Evolutionary conservation across 78 protist genomes (phyloP).

Genomic region (Chrysochromulina parva): DNA sequence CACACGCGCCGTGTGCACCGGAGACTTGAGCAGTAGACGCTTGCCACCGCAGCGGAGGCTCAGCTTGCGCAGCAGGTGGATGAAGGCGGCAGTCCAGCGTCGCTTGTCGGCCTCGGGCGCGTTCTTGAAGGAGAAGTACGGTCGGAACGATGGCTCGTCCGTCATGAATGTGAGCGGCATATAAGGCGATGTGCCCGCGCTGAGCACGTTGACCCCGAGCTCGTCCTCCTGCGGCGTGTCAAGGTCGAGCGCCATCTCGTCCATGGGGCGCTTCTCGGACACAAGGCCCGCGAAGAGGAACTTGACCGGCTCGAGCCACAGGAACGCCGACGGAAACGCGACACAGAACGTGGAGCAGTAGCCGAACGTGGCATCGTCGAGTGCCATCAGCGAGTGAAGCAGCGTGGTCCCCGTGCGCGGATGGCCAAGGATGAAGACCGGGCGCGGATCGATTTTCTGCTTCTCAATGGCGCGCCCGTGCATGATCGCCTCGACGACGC

Average conservation of each 20-base stretch:
- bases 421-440: conserved; percentile 25
- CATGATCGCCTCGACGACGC: not conserved
- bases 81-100: not conserved
- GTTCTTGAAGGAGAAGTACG: not conserved
- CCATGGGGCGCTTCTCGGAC: not conserved
- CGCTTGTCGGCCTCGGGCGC: not conserved
- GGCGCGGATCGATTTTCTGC: not conserved
- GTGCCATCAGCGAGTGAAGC: not conserved
- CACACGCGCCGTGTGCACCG: conserved; percentile 31
- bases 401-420: conserved; percentile 30
- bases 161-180: conserved; percentile 9
- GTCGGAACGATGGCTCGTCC: not conserved
- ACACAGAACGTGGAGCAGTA: not conserved
- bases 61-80: not conserved
- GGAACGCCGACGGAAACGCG: not conserved
- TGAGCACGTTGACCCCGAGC: not conserved
- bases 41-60: not conserved
- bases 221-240: conserved; percentile 36
- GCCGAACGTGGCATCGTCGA: not conserved
- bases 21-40: conserved; percentile 19
- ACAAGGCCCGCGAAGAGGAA: not conserved
- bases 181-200: not conserved
- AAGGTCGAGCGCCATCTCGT: conserved; percentile 14
- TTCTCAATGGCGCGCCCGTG: not conserved
- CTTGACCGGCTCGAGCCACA: not conserved